Conservation (phyloP, 306 rosid genomes). For the Adenanthera pavonina region DNA sequence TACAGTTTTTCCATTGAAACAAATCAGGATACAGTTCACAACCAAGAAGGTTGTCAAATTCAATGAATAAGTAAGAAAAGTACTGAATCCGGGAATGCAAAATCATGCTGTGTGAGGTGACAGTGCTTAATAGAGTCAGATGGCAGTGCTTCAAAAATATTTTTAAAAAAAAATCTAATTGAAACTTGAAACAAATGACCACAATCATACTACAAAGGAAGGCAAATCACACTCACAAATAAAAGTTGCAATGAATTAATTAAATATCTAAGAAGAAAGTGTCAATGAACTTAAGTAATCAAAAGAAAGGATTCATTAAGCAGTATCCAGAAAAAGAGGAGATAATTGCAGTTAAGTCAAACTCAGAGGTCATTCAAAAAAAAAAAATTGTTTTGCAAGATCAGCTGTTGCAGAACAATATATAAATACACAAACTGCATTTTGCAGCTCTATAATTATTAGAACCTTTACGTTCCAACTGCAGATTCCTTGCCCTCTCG, state of each 20-base stretch:
- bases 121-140: background rate
- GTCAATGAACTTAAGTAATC: slow-evolving; percentile 21
- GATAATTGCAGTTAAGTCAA: slow-evolving; percentile 2
- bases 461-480: slow-evolving; percentile 68
- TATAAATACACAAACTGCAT: slow-evolving; percentile 6
- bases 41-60: background rate
- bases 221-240: background rate
- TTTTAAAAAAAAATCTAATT: background rate
- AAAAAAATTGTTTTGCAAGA: background rate
- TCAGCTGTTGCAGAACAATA: slow-evolving; percentile 8
- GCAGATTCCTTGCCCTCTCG: slow-evolving; percentile 77
- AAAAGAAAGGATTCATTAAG: slow-evolving; percentile 6
- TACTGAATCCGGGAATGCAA: slow-evolving; percentile 5
- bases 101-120: background rate
- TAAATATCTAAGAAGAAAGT: slow-evolving; percentile 8
- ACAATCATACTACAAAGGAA: background rate
- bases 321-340: slow-evolving; percentile 18
- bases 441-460: slow-evolving; percentile 25
- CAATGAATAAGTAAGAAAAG: slow-evolving; percentile 8
- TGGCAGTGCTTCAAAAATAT: background rate
- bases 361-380: too few relatives aligned
- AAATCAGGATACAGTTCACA: background rate
- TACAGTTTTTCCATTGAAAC: too few relatives aligned
- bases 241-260: slow-evolving; percentile 10
- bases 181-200: background rate